phyloP scores from a whole-genome alignment of 2,329 filamentous ascomycete species.

The Claviceps lovelessii region DNA sequence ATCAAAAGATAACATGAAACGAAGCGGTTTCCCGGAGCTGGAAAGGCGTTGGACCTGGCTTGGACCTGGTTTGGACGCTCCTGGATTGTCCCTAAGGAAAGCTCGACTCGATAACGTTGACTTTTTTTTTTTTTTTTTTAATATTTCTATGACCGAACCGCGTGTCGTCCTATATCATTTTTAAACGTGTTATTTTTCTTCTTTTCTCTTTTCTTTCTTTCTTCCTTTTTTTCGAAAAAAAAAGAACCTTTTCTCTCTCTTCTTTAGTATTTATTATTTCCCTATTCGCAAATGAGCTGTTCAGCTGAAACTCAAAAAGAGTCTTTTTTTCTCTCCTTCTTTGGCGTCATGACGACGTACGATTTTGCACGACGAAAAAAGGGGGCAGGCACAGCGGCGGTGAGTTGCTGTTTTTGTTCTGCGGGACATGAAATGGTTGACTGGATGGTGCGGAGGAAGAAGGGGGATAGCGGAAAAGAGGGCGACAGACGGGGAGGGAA shows the following conservation, averaged over 20 bases:
- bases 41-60: conserved; percentile 4
- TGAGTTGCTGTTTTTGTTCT: neutral
- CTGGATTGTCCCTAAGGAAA: neutral
- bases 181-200: neutral
- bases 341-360: neutral
- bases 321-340: neutral
- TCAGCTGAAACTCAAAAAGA: neutral
- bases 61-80: neutral
- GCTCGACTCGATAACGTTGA: neutral
- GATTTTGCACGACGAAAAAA: neutral
- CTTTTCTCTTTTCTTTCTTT: neutral
- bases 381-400: neutral
- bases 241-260: no score
- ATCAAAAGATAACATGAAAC: neutral
- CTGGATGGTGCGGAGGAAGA: no score
- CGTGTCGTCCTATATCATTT: neutral
- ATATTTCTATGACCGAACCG: neutral
- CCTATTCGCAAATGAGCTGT: neutral
- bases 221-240: no score
- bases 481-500: no score
- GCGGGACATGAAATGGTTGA: neutral
- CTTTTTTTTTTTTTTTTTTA: neutral
- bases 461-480: no score
- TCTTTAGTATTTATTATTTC: neutral
- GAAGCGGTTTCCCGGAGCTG: neutral